Base-by-base conservation (phyloP, 2,329 filamentous ascomycete species). In the Ceratocystis alfenasii region DNA sequence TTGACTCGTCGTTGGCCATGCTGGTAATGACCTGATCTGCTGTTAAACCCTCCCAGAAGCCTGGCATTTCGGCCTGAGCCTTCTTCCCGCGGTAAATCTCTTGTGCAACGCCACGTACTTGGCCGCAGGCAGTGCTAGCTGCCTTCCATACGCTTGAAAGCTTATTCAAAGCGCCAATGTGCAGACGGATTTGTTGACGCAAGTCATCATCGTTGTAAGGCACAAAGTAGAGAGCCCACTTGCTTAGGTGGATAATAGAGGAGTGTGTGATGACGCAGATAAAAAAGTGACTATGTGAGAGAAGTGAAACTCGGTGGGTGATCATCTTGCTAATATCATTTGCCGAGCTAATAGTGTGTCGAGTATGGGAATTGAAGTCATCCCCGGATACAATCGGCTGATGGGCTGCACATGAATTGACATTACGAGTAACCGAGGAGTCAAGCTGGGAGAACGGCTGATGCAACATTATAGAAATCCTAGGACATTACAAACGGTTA, bases 261-360 rank as follows among this genome's bases (percentile, higher is more conserved):
- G 87, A 88, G 64, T 93, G 78, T 1, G 89, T 89, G 62, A 94
- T 78, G 48, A 88, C 86, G 72, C 89, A 94, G 44, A 87, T 89
- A 76, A 94, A 91, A 75, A 93, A 92, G 67, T 90, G 89, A 0
- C 85, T 91, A 75, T 95, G 90, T 41, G 83, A 84, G 3, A 87
- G 80, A 1, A 93, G 77, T 0, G 86, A 82, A 3, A 87, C 84
- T 0, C 89, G 88, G 59, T 95, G 83, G 0, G 87, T 87, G 62
- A 90, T 84, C 70, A 92, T 80, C 69, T 84, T 83, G 68, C 87
- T 88, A 68, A 96, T 87, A 64, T 88, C 86, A 70, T 87, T 87
- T 0, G 92, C 90, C 0, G 89, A 88, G 36, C 86, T 83, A 67
- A 95, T 83, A 5, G 89, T 90, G 75, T 95, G 92, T 65, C 84